Evolutionary conservation across 1,139 yeast species (phyloP), one percentile per base, ranked within the genome.

Genomic region (Sugiyamaella pinicola): DNA sequence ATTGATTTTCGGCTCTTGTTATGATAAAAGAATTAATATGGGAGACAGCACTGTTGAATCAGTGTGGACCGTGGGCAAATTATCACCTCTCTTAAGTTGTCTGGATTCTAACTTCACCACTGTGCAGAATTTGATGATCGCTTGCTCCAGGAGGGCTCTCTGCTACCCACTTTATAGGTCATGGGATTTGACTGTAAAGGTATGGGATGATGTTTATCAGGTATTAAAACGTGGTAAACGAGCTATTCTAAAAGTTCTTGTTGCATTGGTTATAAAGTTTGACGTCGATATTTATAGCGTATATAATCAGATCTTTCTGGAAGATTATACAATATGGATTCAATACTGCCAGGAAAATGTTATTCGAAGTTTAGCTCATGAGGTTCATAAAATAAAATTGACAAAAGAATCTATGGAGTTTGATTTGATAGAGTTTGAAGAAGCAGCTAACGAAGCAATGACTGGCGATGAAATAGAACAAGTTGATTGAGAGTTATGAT

Each of bases 31-130:
- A 37, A 87, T 86, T 51, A 85, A 83, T 26, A 80, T 77, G 63
- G 96, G 95, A 8, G 95, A 87, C 19, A 82, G 83, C 51, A 88
- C 83, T 18, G 83, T 86, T 7, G 99, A 93, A 69, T 86, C 96
- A 57, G 90, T 95, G 0, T 93, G 98, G 99, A 85, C 95, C 0
- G 78, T 93, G 12, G 98, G 98, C 1, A 89, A 85, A 62, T 67
- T 93, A 33, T 74, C 84, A 0, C 96, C 98, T 0, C 93, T 88
- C 62, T 71, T 91, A 37, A 68, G 91, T 6, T 82, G 78, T 59
- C 72, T 93, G 40, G 98, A 90, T 66, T 73, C 68, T 79, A 29
- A 68, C 74, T 44, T 75, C 74, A 26, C 69, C 71, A 69, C 81
- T 46, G 69, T 90, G 34, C 73, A 72, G 49, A 80, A 84, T 0